Evolutionary conservation across 2,329 filamentous ascomycete species (phyloP).

Genomic region (Dactylellina cionopaga): DNA sequence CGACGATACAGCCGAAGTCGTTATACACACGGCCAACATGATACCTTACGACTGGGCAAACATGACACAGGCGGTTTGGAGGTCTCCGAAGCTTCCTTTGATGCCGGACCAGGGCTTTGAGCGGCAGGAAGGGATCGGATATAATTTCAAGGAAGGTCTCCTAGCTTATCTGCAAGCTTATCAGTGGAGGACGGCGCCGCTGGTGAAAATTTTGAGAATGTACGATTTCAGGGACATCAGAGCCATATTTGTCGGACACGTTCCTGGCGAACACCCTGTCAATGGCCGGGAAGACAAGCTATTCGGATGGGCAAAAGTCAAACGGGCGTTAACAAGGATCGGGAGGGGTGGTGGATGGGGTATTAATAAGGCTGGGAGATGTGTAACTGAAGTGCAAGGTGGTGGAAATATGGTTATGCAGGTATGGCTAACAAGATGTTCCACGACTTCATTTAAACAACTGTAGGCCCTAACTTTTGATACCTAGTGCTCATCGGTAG

Average conservation of each 20-base stretch:
- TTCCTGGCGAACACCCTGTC: constrained; percentile 73
- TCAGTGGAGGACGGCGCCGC: constrained; percentile 66
- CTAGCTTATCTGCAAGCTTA: constrained; percentile 78
- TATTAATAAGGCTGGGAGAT: constrained; percentile 17
- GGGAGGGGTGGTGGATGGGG: constrained; percentile 35
- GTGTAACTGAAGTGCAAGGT: constrained; percentile 60
- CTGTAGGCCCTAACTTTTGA: background rate
- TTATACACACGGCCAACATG: constrained; percentile 93
- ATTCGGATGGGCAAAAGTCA: constrained; percentile 82
- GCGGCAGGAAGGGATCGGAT: constrained; percentile 68
- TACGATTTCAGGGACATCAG: constrained; percentile 77
- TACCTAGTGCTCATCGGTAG: constrained; percentile 40
- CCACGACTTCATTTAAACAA: too few species aligned
- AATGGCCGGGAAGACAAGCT: constrained; percentile 64
- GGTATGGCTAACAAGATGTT: constrained; percentile 70
- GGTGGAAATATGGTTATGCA: constrained; percentile 68
- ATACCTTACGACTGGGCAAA: constrained; percentile 87
- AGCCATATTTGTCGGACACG: constrained; percentile 79
- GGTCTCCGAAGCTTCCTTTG: constrained; percentile 74
- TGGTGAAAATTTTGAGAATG: constrained; percentile 68
- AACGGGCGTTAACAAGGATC: constrained; percentile 66
- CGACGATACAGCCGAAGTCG: constrained; percentile 78
- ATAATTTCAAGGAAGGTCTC: constrained; percentile 79
- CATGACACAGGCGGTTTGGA: constrained; percentile 86
- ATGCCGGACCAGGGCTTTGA: background rate